Base-by-base conservation (phyloP, 352 stramenopile genomes). In the Thalassiosira hispida region DNA sequence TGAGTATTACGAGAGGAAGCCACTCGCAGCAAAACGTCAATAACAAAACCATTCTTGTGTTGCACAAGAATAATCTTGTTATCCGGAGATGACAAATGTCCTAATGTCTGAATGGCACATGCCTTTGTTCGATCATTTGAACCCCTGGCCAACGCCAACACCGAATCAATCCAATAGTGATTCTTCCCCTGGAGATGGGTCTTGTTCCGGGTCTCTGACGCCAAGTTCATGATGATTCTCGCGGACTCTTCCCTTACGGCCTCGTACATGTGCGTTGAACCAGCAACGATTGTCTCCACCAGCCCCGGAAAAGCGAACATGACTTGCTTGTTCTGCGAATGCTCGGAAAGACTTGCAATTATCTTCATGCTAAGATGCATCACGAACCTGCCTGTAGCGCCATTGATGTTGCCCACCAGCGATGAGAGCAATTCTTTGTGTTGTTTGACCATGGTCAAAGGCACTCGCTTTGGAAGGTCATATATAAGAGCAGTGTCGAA, bases 21-120 rank as follows among this genome's bases (percentile, higher is more conserved):
- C n/a, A 77, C 23, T 7, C 44, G 65, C 11, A 78, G 2, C 46
- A 83, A 83, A 27, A 23, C 25, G 23, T 64, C 61, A 38, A 83
- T 25, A 65, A 83, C 27, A 18, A 35, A 31, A 49, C 67, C 66
- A 47, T 75, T 71, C 22, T 74, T 67, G 57, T 78, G 52, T 33
- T 64, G 20, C 5, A 73, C 61, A 56, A 83, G 55, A 11, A 73
- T 69, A 22, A 93, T 74, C 27, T 79, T 81, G 53, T 81, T 83
- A n/a, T n/a, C n/a, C n/a, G n/a, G n/a, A n/a, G 53, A 65, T 33
- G 59, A 49, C 16, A 84, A 20, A 40, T 63, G 38, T 9, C 40
- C 20, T 29, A 83, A 56, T n/a, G 67, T 56, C 57, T 83, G 57
- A 18, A 83, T 72, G 7, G 52, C 51, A 66, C 73, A 75, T 20